Conservation (phyloP, 2,329 filamentous ascomycete genomes). For the Capronia americana region DNA sequence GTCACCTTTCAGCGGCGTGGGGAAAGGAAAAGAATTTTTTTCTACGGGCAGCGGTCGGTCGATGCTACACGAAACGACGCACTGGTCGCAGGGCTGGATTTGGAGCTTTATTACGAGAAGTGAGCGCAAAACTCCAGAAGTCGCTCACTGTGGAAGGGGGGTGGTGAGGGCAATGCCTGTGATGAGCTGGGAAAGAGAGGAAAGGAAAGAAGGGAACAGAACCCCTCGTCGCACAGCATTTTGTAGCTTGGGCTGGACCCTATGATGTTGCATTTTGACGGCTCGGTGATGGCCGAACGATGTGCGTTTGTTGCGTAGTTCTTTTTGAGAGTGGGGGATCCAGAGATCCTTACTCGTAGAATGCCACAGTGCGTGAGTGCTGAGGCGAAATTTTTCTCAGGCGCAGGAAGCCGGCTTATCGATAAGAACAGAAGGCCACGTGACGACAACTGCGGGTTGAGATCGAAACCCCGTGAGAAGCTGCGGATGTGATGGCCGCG, state of each 20-base stretch:
- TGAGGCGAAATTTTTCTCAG: neutral
- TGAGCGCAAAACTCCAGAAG: constrained; percentile 66
- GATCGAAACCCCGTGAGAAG: neutral
- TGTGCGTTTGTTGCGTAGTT: constrained; percentile 1
- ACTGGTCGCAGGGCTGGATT: constrained; percentile 25
- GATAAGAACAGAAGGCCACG: neutral
- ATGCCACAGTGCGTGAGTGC: neutral
- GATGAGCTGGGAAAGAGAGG: constrained; percentile 16
- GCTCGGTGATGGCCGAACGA: constrained; percentile 22
- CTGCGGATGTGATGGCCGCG: neutral
- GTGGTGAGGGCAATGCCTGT: constrained; percentile 9
- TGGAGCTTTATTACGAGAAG: constrained; percentile 57
- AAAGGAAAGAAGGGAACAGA: constrained; percentile 14
- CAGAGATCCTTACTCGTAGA: too few relatives aligned
- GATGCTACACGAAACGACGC: constrained; percentile 9
- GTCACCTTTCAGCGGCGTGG: neutral
- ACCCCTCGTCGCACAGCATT: constrained; percentile 3
- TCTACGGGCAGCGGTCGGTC: too few relatives aligned
- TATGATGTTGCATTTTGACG: constrained; percentile 26
- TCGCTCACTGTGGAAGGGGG: constrained; percentile 54
- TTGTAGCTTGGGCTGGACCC: constrained; percentile 9
- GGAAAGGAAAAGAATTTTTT: neutral
- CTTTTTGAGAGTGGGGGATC: neutral
- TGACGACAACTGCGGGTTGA: neutral
- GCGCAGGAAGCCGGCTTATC: constrained; percentile 1